Evolutionary conservation across 805 yeast genomes (phyloP).

Genomic region (Spathaspora passalidarum): DNA sequence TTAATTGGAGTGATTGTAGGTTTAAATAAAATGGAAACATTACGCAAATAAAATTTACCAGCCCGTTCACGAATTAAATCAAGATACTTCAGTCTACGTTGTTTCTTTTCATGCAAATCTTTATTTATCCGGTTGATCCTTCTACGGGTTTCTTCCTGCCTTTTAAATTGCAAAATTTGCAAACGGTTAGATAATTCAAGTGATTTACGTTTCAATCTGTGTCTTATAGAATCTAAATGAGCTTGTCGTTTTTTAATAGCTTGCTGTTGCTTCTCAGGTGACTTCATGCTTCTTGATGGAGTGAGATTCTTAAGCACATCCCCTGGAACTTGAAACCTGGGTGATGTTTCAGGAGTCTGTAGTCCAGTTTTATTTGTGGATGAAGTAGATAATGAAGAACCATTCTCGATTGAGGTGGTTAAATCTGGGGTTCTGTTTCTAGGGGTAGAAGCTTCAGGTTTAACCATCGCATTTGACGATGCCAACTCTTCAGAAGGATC

Average conservation of each 20-base stretch:
- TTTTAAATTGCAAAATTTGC: background rate
- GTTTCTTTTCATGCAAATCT: conserved; percentile 3
- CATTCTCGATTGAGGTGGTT: background rate
- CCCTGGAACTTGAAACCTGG: conserved; percentile 3
- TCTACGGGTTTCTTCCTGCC: background rate
- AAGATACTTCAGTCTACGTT: conserved; percentile 7
- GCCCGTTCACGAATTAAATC: conserved; percentile 5
- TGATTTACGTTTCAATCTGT: background rate
- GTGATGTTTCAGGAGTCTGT: background rate
- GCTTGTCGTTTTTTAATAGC: conserved; percentile 2
- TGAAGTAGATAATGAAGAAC: no score
- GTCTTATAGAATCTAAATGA: conserved; percentile 2
- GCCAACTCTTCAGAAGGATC: background rate
- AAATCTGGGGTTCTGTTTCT: background rate
- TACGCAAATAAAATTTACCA: background rate
- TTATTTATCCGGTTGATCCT: background rate
- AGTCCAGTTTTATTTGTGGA: no score
- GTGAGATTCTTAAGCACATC: conserved; percentile 7
- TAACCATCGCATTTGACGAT: background rate
- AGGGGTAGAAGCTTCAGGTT: background rate
- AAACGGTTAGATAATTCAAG: background rate
- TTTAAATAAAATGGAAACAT: background rate
- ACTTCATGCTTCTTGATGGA: background rate
- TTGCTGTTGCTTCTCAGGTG: background rate
- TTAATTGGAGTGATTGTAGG: background rate